Evolutionary conservation across 176 grass and related monocot genomes (phyloP).

Genomic region (Secale cereale): DNA sequence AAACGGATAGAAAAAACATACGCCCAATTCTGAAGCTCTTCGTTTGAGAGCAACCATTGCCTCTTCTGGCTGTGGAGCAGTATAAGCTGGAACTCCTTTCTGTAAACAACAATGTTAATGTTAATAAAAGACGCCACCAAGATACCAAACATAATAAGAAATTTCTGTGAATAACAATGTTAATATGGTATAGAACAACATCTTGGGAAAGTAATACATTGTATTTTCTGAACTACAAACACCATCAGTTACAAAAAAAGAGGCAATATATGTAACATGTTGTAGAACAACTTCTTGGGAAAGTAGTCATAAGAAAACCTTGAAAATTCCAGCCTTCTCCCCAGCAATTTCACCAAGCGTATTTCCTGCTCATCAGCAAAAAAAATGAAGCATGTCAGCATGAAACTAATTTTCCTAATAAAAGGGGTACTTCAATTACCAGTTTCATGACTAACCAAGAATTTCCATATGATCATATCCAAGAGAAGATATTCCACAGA

Average conservation of each 20-base stretch:
- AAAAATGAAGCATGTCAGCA: constrained; percentile 3
- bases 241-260: background rate
- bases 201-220: too few species aligned
- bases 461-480: constrained; percentile 99
- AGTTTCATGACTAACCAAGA: constrained; percentile 77
- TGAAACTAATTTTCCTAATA: background rate
- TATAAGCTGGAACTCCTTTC: constrained; percentile 73
- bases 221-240: background rate
- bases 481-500: constrained; percentile 88
- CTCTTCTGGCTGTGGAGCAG: constrained; percentile 76
- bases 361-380: constrained; percentile 56
- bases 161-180: background rate
- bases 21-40: constrained; percentile 84
- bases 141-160: background rate
- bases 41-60: constrained; percentile 70
- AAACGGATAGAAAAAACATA: constrained; percentile 41
- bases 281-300: background rate
- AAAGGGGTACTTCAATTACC: background rate
- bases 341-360: constrained; percentile 90
- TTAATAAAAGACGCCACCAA: background rate
- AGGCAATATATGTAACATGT: background rate
- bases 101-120: constrained; percentile 24
- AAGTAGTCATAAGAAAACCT: constrained; percentile 47
- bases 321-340: constrained; percentile 97
- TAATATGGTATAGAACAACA: background rate